Conservation (phyloP, 2,329 filamentous ascomycete genomes). For the Cadophora sp. region DNA sequence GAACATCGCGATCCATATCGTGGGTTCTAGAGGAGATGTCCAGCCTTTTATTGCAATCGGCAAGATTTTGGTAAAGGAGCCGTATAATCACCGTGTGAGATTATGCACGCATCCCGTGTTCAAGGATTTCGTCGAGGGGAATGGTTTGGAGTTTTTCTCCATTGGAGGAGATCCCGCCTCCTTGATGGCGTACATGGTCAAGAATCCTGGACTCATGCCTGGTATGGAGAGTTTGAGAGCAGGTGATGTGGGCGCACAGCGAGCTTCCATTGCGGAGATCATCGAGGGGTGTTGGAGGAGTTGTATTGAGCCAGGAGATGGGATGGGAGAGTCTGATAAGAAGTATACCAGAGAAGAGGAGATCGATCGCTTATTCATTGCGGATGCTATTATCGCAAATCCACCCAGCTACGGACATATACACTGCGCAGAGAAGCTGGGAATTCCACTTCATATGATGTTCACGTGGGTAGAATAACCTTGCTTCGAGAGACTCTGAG, state of each 20-base stretch:
- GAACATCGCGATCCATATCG: conserved; percentile 85
- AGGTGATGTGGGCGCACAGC: conserved; percentile 77
- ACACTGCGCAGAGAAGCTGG: conserved; percentile 77
- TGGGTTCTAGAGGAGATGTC: conserved; percentile 78
- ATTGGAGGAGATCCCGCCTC: conserved; percentile 79
- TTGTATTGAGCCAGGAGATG: conserved; percentile 81
- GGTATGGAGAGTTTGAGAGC: conserved; percentile 77
- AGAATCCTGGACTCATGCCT: conserved; percentile 86
- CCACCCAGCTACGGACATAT: conserved; percentile 80
- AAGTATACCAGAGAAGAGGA: conserved; percentile 36
- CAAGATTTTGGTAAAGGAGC: conserved; percentile 63
- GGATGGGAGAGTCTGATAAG: conserved; percentile 45
- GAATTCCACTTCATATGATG: conserved; percentile 82
- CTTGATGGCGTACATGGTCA: conserved; percentile 90
- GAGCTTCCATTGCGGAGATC: conserved; percentile 78
- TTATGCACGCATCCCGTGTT: conserved; percentile 77
- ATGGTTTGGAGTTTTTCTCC: conserved; percentile 76
- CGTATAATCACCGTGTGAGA: conserved; percentile 74
- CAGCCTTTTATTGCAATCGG: conserved; percentile 80
- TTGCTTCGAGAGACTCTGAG: conserved; percentile 49
- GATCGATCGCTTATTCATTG: conserved; percentile 71
- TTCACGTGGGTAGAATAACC: conserved; percentile 70
- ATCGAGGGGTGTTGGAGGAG: conserved; percentile 87
- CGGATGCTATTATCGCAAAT: conserved; percentile 81
- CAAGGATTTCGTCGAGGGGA: conserved; percentile 70